Conservation (phyloP, 306 rosid genomes). For the Mimosa pudica region DNA sequence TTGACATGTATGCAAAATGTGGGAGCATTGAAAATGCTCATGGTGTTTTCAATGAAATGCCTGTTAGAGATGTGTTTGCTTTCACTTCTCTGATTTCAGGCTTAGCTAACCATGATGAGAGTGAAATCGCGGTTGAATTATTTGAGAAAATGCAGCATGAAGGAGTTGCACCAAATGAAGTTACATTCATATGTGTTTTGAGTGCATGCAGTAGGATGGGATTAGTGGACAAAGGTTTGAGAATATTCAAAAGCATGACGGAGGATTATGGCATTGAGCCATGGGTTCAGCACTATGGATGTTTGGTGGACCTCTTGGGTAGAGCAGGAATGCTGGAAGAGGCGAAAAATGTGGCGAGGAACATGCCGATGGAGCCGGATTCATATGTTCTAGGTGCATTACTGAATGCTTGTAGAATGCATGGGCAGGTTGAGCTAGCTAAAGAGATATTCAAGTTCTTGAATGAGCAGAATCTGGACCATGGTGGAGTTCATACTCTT, state of each 20-base stretch:
- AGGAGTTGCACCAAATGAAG: constrained; percentile 51
- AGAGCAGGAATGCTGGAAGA: constrained; percentile 55
- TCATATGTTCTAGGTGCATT: constrained; percentile 52
- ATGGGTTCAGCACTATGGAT: constrained; percentile 49
- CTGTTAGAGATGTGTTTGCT: constrained; percentile 45
- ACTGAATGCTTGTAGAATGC: constrained; percentile 53
- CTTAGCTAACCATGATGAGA: constrained; percentile 46
- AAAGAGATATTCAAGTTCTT: constrained; percentile 39
- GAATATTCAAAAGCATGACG: constrained; percentile 45
- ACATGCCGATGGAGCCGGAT: constrained; percentile 56
- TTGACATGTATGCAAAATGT: constrained; percentile 56
- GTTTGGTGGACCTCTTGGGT: constrained; percentile 58
- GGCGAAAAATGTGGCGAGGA: constrained; percentile 41
- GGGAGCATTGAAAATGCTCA: constrained; percentile 45
- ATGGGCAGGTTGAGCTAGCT: constrained; percentile 47
- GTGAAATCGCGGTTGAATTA: constrained; percentile 43
- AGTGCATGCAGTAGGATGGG: constrained; percentile 57
- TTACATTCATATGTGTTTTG: constrained; percentile 49
- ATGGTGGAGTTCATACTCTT: constrained; percentile 49
- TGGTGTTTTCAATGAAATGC: constrained; percentile 42
- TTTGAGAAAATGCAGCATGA: constrained; percentile 43
- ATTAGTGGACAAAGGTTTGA: constrained; percentile 46
- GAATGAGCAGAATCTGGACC: constrained; percentile 44
- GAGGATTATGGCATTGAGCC: constrained; percentile 38
- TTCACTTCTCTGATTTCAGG: constrained; percentile 55